These are phyloP conservation scores for Solanum chmielewskii DNA, from an alignment of 257 asterid species.

Conservation along the genomic window DNA sequence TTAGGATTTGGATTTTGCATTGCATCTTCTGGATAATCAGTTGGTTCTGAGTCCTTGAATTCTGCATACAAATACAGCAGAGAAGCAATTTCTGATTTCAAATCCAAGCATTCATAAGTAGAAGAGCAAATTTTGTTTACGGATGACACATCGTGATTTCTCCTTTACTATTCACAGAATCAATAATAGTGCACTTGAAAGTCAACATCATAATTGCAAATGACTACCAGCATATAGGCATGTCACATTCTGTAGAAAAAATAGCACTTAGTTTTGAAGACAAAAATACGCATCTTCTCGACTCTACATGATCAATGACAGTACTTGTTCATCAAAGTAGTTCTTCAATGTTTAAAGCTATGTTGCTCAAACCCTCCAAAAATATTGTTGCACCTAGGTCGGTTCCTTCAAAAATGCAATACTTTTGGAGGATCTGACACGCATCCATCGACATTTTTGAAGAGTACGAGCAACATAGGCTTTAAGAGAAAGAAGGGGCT, in stretches of 20 bases:
- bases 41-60: constrained; percentile 6
- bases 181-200: neutral
- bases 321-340: neutral
- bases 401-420: neutral
- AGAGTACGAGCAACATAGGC: neutral
- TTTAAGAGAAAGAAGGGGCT: neutral
- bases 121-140: neutral
- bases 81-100: neutral
- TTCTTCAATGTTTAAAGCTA: neutral
- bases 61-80: neutral
- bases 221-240: neutral
- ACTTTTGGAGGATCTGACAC: neutral
- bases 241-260: neutral
- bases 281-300: neutral
- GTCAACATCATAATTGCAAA: neutral
- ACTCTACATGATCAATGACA: neutral
- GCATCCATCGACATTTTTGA: neutral
- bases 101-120: neutral
- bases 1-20: neutral
- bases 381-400: neutral
- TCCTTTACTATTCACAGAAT: neutral
- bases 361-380: neutral
- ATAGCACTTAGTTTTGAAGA: neutral
- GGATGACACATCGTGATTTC: neutral
- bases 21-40: neutral